Evolutionary conservation across 169 alveolate genomes (phyloP).

Genomic region (Plasmodium gallinaceum): DNA sequence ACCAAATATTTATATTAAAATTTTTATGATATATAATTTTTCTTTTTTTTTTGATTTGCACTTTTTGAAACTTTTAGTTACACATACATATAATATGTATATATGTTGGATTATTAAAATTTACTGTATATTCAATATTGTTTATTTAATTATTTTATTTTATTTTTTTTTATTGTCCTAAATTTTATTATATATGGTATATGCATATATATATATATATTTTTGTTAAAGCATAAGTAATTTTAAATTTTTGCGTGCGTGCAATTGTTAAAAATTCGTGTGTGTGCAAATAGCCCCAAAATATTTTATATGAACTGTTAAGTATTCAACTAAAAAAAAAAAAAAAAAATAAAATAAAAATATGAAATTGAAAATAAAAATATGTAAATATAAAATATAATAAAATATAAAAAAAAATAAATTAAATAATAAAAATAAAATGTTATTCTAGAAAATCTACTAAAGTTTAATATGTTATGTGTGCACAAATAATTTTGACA

Average conservation of each 20-base stretch:
- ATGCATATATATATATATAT: background rate
- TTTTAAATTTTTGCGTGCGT: slow-evolving; percentile 21
- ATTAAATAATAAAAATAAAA: background rate
- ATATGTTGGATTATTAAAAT: background rate
- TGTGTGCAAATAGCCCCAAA: slow-evolving; percentile 31
- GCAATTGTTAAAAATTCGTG: slow-evolving; percentile 19
- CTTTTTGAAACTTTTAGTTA: slow-evolving; percentile 10
- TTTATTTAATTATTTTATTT: slow-evolving; percentile 1
- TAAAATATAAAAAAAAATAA: slow-evolving; percentile 15
- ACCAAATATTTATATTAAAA: slow-evolving; percentile 16
- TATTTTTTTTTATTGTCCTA: slow-evolving; percentile 33
- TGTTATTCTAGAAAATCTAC: background rate
- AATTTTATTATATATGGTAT: slow-evolving; percentile 5
- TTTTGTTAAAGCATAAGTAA: slow-evolving; percentile 26
- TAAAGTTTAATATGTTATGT: background rate
- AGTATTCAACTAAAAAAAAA: slow-evolving; percentile 42
- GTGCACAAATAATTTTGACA: slow-evolving; percentile 22
- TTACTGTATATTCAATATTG: slow-evolving; percentile 4
- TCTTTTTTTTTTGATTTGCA: slow-evolving; percentile 39
- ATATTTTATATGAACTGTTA: slow-evolving; percentile 41
- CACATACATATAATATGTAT: slow-evolving; percentile 12
- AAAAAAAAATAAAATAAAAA: slow-evolving; percentile 5
- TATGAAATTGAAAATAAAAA: slow-evolving; percentile 5
- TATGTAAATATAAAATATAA: slow-evolving; percentile 19
- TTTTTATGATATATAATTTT: slow-evolving; percentile 11